phyloP scores from a whole-genome alignment of 2,329 filamentous ascomycete species.

The Fusarium temperatum region DNA sequence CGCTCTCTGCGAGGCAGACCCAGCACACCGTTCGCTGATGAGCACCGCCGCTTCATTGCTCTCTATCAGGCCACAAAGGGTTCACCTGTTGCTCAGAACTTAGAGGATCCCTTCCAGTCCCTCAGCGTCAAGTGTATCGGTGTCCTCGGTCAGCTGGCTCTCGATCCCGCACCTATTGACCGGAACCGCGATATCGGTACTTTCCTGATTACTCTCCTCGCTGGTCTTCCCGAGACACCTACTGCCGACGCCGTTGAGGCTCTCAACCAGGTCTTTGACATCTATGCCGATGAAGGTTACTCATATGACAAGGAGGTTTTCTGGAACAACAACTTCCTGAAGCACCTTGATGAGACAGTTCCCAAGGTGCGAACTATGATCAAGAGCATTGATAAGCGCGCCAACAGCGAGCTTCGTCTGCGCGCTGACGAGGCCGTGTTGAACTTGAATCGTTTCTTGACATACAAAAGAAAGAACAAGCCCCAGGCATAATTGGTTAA shows the following conservation, averaged over 20 bases:
- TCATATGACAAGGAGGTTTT: conserved; percentile 70
- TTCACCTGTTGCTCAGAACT: conserved; percentile 37
- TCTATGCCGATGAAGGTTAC: conserved; percentile 70
- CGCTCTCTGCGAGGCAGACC: conserved; percentile 60
- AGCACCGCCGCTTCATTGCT: conserved; percentile 71
- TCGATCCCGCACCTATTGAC: conserved; percentile 60
- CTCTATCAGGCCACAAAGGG: conserved; percentile 68
- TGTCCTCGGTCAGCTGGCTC: conserved; percentile 70
- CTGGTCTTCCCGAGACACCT: conserved; percentile 60
- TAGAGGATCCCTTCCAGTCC: conserved; percentile 66
- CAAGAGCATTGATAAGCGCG: conserved; percentile 70
- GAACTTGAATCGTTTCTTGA: conserved; percentile 69
- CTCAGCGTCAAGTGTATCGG: conserved; percentile 74
- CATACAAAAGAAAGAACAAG: conserved; percentile 70
- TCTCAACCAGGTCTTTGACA: conserved; percentile 72
- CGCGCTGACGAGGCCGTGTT: conserved; percentile 68
- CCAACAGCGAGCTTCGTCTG: conserved; percentile 62
- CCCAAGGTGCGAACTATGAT: conserved; percentile 65
- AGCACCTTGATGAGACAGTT: conserved; percentile 63
- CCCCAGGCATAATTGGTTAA: conserved; percentile 45
- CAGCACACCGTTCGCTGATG: conserved; percentile 59
- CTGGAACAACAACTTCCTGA: conserved; percentile 68
- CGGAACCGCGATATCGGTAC: conserved; percentile 71
- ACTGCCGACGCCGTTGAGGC: conserved; percentile 70
- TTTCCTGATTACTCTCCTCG: conserved; percentile 67